Conservation (phyloP, 352 stramenopile species). For the Phytophthora pisi region DNA sequence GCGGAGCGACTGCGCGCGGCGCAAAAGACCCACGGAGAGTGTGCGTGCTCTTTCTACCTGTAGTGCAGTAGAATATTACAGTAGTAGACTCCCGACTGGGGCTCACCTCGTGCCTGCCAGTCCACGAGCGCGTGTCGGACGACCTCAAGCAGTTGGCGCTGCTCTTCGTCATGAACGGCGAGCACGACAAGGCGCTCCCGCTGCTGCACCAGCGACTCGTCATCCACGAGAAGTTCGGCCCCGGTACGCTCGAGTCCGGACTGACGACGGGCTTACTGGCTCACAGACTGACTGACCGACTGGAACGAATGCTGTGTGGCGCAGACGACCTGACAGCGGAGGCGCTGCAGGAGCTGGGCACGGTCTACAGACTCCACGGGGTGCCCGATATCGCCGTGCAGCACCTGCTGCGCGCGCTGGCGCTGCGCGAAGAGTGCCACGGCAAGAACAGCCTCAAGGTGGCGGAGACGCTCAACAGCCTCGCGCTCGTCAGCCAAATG, state of each 20-base stretch:
- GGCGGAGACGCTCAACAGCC: constrained; percentile 81
- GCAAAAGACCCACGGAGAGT: constrained; percentile 56
- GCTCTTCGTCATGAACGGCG: constrained; percentile 74
- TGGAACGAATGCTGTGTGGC: constrained; percentile 15
- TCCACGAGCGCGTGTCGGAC: constrained; percentile 60
- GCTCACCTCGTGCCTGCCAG: constrained; percentile 25
- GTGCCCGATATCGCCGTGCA: constrained; percentile 56
- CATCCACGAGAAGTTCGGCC: constrained; percentile 82
- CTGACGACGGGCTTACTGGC: neutral
- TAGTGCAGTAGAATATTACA: no score
- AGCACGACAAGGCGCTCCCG: constrained; percentile 66
- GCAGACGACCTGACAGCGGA: constrained; percentile 66
- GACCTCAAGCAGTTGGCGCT: constrained; percentile 70
- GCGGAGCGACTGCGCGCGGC: constrained; percentile 49
- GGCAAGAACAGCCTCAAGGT: constrained; percentile 68
- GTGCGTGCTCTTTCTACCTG: constrained; percentile 27
- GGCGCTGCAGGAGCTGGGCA: constrained; percentile 69
- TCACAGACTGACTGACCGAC: constrained; percentile 1
- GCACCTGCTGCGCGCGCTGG: constrained; percentile 63
- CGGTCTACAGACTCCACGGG: constrained; percentile 67
- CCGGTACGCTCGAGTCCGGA: constrained; percentile 35
- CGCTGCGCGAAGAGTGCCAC: constrained; percentile 50
- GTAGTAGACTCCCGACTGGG: no score
- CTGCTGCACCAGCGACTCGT: constrained; percentile 80
- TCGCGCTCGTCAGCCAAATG: constrained; percentile 59